Percentiles rank a stretch among this genome's conserved stretches.
phyloP scores from a whole-genome alignment of 805 yeast species.

The Saccharomycopsis sp. region DNA sequence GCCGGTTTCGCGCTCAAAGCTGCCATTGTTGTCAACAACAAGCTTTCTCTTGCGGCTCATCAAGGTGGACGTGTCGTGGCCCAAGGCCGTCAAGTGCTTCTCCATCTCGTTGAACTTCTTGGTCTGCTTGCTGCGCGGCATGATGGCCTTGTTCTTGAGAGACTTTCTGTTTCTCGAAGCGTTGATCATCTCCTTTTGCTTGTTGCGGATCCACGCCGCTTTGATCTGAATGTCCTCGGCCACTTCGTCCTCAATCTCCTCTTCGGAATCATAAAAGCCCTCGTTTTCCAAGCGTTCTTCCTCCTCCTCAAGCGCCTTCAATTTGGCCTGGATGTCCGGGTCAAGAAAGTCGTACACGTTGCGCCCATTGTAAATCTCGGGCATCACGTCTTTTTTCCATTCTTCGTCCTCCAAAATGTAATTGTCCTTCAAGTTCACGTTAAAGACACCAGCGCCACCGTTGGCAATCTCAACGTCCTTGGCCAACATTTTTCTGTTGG shows the following conservation, averaged over 20 bases:
- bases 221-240: constrained; percentile 66
- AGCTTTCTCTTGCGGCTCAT: constrained; percentile 40
- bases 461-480: constrained; percentile 87
- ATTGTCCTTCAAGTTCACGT: constrained; percentile 85
- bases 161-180: constrained; percentile 83
- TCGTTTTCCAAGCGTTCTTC: constrained; percentile 89
- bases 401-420: constrained; percentile 90
- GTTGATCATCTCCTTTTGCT: constrained; percentile 86
- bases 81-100: constrained; percentile 79
- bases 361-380: constrained; percentile 91
- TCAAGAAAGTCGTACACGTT: constrained; percentile 97
- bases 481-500: constrained; percentile 71
- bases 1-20: constrained; percentile 40
- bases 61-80: constrained; percentile 73
- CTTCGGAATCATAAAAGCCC: constrained; percentile 92
- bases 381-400: constrained; percentile 97
- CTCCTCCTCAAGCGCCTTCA: constrained; percentile 93
- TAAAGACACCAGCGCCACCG: constrained; percentile 98
- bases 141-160: constrained; percentile 73
- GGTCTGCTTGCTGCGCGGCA: constrained; percentile 83
- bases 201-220: constrained; percentile 92
- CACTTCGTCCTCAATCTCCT: constrained; percentile 58
- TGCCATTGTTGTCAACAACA: constrained; percentile 31
- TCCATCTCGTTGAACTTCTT: constrained; percentile 75
- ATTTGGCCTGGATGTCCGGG: constrained; percentile 86